Percentiles rank a stretch among this genome's conserved stretches.
Conservation (phyloP, 1,139 yeast species). For the Eremothecium coryli region DNA sequence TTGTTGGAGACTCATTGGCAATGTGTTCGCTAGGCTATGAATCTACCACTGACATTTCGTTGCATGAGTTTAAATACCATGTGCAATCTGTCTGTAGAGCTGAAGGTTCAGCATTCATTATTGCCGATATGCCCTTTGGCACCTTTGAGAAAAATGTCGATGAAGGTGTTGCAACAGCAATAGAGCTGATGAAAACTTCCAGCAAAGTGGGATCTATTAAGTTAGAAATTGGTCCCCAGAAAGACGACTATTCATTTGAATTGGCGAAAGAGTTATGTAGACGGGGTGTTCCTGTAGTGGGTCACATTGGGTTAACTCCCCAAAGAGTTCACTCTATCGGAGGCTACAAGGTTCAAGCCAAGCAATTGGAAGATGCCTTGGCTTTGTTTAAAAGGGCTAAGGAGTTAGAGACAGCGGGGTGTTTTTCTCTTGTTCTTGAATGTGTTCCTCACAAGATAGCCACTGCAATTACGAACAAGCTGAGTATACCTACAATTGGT, state of each 20-base stretch:
- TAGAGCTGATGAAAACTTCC: slow-evolving; percentile 49
- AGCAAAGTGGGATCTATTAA: slow-evolving; percentile 71
- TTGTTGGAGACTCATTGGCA: slow-evolving; percentile 88
- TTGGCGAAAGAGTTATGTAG: slow-evolving; percentile 21
- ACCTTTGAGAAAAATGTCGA: slow-evolving; percentile 57
- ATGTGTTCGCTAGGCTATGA: slow-evolving; percentile 84
- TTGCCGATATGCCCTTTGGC: slow-evolving; percentile 92
- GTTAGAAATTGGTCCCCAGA: slow-evolving; percentile 75
- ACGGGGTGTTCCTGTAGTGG: slow-evolving; percentile 83
- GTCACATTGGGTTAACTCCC: slow-evolving; percentile 89
- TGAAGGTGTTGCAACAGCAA: slow-evolving; percentile 58
- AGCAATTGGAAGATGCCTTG: slow-evolving; percentile 44
- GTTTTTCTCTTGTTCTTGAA: slow-evolving; percentile 66
- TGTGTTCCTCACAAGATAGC: slow-evolving; percentile 81
- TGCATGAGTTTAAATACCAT: slow-evolving; percentile 67
- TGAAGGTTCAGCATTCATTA: slow-evolving; percentile 49
- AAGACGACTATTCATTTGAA: slow-evolving; percentile 27
- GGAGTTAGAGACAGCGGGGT: slow-evolving; percentile 68
- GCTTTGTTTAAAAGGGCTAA: slow-evolving; percentile 60
- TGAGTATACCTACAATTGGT: slow-evolving; percentile 78
- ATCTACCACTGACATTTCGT: slow-evolving; percentile 63
- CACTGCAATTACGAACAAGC: slow-evolving; percentile 45
- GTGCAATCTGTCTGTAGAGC: slow-evolving; percentile 72
- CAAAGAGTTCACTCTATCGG: slow-evolving; percentile 73
- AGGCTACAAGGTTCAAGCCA: slow-evolving; percentile 74